phyloP scores from a whole-genome alignment of 208 protist genomes.

The Leishmania lainsoni region DNA sequence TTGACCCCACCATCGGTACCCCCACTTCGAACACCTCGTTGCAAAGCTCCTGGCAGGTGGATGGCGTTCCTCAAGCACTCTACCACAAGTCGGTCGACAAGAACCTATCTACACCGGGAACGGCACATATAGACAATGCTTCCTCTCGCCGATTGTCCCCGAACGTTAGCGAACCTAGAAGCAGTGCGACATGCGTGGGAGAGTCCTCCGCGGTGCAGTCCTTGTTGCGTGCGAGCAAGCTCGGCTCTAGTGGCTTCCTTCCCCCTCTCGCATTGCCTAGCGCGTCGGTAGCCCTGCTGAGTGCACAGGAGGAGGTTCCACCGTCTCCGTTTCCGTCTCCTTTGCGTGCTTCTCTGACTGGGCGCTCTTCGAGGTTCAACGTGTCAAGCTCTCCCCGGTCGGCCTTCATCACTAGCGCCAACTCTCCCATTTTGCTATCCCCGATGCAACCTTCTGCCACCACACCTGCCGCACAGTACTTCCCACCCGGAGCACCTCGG shows the following conservation, averaged over 20 bases:
- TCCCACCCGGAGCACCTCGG: background rate
- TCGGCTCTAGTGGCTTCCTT: background rate
- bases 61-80: background rate
- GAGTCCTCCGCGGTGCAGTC: background rate
- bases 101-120: background rate
- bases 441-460: background rate
- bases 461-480: background rate
- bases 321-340: slow-evolving; percentile 2
- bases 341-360: background rate
- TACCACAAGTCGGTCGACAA: background rate
- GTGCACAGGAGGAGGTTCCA: background rate
- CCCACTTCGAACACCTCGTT: background rate
- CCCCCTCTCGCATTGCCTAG: background rate
- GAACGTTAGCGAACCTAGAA: background rate
- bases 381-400: background rate
- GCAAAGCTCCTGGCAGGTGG: background rate
- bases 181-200: background rate
- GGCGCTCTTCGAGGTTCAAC: background rate
- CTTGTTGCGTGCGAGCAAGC: background rate
- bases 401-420: background rate
- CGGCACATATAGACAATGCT: background rate
- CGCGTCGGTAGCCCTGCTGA: background rate
- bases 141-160: background rate
- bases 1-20: background rate
- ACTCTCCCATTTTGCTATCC: background rate